Percentiles rank a stretch among this genome's conserved stretches.
Conservation (phyloP, 768 basidiomycete genomes). For the Tricholoma matsutake region DNA sequence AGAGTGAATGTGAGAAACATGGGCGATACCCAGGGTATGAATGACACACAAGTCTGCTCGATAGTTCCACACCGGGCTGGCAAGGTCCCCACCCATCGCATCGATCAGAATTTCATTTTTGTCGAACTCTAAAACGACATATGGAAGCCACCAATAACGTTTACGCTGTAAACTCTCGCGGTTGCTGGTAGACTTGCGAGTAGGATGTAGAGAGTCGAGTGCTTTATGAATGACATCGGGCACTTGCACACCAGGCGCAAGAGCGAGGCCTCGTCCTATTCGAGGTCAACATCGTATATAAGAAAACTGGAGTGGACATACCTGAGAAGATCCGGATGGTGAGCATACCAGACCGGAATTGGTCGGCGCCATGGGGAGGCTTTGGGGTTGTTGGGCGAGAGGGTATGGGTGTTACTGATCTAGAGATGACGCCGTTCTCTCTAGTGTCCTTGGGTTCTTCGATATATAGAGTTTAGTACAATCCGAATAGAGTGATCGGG, state of each 20-base stretch:
- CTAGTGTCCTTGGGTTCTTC: conserved; percentile 66
- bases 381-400: conserved; percentile 81
- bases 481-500: not conserved
- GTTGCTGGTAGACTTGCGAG: conserved; percentile 62
- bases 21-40: not conserved
- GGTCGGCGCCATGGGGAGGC: conserved; percentile 49
- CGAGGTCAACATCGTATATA: not conserved
- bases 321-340: conserved; percentile 96
- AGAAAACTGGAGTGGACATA: conserved; percentile 32
- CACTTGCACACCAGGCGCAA: conserved; percentile 74
- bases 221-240: conserved; percentile 87
- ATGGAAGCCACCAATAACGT: conserved; percentile 96
- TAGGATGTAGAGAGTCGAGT: conserved; percentile 56
- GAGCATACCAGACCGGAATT: conserved; percentile 86
- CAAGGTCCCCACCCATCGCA: conserved; percentile 91
- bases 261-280: conserved; percentile 73
- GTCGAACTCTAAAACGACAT: conserved; percentile 96
- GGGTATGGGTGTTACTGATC: conserved; percentile 79
- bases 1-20: conserved; percentile 3
- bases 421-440: conserved; percentile 68
- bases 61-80: conserved; percentile 92
- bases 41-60: conserved; percentile 85
- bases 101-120: conserved; percentile 97
- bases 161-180: conserved; percentile 91
- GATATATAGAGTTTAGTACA: conserved; percentile 5